Conservation (phyloP, 192 early-diverging fungal genomes). For the Phycomyces blakesleeanus region DNA sequence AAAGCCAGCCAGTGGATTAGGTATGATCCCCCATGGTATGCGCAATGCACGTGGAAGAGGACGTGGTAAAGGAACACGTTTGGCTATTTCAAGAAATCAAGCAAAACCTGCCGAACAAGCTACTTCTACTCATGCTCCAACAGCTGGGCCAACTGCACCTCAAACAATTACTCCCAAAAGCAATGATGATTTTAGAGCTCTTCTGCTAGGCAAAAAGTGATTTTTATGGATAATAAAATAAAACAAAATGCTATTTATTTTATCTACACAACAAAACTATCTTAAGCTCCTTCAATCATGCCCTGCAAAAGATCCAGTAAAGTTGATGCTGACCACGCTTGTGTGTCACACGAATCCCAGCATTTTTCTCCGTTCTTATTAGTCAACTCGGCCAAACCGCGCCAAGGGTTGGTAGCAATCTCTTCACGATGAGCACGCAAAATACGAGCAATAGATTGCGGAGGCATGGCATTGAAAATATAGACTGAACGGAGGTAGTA, state of each 20-base stretch:
- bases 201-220: slow-evolving; percentile 29
- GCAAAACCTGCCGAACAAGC: not conserved
- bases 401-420: slow-evolving; percentile 71
- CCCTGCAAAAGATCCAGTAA: slow-evolving; percentile 67
- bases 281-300: slow-evolving; percentile 17
- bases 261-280: not conserved
- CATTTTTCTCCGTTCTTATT: slow-evolving; percentile 83
- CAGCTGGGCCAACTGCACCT: not conserved
- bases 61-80: not conserved
- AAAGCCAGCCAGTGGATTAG: not conserved
- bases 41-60: slow-evolving; percentile 2
- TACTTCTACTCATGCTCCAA: not conserved
- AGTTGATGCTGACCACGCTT: slow-evolving; percentile 87
- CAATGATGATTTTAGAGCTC: slow-evolving; percentile 32
- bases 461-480: slow-evolving; percentile 53
- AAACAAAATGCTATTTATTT: not conserved
- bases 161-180: not conserved
- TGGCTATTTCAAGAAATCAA: slow-evolving; percentile 4
- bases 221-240: not conserved
- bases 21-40: not conserved
- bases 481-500: slow-evolving; percentile 87
- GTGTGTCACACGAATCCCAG: slow-evolving; percentile 81
- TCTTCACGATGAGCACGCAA: slow-evolving; percentile 76
- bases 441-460: slow-evolving; percentile 56
- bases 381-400: slow-evolving; percentile 95